Conservation (phyloP, 352 stramenopile species). For the Phytophthora foliorum region DNA sequence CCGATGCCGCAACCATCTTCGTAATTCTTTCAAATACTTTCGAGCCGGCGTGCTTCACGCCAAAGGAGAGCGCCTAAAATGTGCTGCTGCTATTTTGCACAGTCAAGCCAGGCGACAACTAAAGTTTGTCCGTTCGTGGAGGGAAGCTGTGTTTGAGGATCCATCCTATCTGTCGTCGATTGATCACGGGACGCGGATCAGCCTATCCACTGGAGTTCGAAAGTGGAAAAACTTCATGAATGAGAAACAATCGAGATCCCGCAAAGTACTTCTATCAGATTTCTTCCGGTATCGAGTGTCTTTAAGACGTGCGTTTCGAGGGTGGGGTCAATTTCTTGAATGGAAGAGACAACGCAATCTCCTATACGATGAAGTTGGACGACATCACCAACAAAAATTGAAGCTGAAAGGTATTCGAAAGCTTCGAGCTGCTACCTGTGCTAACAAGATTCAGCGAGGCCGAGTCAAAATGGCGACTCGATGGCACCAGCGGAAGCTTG, state of each 20-base stretch:
- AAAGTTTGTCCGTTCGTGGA: constrained; percentile 21
- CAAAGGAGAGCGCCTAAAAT: neutral
- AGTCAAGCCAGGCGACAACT: constrained; percentile 4
- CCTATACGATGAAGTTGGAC: constrained; percentile 8
- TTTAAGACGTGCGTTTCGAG: constrained; percentile 16
- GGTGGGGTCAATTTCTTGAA: constrained; percentile 19
- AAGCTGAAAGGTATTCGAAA: constrained; percentile 11
- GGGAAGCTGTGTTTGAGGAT: constrained; percentile 18
- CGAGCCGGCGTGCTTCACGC: constrained; percentile 1
- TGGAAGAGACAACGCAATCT: constrained; percentile 18
- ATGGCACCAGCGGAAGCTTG: constrained; percentile 28
- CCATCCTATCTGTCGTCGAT: constrained; percentile 21
- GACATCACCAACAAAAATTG: constrained; percentile 15
- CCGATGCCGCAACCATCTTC: constrained; percentile 8
- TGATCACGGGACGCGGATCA: constrained; percentile 7
- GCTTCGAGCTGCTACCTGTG: constrained; percentile 3
- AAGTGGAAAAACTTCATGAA: constrained; percentile 29
- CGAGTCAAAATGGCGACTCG: constrained; percentile 8
- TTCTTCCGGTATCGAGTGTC: constrained; percentile 34
- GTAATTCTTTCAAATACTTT: constrained; percentile 12
- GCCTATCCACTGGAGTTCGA: constrained; percentile 21
- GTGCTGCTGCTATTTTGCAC: constrained; percentile 8
- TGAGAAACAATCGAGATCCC: constrained; percentile 2
- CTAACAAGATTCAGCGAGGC: constrained; percentile 4
- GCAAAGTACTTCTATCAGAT: constrained; percentile 39